These are phyloP conservation scores for Solidago caesia DNA, from an alignment of 129 eudicot genomes.

Conservation along the genomic window DNA sequence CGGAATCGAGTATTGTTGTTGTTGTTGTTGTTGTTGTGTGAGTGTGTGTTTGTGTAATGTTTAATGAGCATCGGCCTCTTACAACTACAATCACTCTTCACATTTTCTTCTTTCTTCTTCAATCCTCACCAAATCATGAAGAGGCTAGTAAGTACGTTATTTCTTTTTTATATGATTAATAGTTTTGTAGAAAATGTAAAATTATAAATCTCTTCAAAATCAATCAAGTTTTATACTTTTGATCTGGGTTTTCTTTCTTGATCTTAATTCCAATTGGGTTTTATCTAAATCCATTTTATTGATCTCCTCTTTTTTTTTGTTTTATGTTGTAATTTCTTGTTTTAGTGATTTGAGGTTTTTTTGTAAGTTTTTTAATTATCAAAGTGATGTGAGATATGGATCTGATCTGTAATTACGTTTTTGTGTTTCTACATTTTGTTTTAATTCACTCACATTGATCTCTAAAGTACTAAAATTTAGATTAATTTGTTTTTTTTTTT, in stretches of 20 bases:
- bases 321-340: slow-evolving; percentile 5
- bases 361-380: slow-evolving; percentile 8
- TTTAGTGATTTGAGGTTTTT: slow-evolving; percentile 21
- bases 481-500: slow-evolving; percentile 19
- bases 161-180: slow-evolving; percentile 26
- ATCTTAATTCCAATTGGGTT: not conserved
- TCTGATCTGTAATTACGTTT: slow-evolving; percentile 28
- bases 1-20: no score
- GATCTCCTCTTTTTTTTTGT: not conserved
- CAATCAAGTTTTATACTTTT: slow-evolving; percentile 12
- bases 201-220: not conserved
- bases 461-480: slow-evolving; percentile 10
- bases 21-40: no score
- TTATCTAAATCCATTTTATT: no score
- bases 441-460: slow-evolving; percentile 29
- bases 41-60: slow-evolving; percentile 33
- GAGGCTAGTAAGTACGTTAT: slow-evolving; percentile 96
- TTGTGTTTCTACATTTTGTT: slow-evolving; percentile 25
- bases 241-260: slow-evolving; percentile 31
- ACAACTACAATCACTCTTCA: slow-evolving; percentile 43
- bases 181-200: not conserved
- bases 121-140: slow-evolving; percentile 44
- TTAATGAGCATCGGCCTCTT: slow-evolving; percentile 53
- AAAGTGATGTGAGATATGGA: slow-evolving; percentile 26
- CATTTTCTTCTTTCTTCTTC: slow-evolving; percentile 23